phyloP scores from a whole-genome alignment of 2,329 filamentous ascomycete genomes.

The Endothia cerciana region DNA sequence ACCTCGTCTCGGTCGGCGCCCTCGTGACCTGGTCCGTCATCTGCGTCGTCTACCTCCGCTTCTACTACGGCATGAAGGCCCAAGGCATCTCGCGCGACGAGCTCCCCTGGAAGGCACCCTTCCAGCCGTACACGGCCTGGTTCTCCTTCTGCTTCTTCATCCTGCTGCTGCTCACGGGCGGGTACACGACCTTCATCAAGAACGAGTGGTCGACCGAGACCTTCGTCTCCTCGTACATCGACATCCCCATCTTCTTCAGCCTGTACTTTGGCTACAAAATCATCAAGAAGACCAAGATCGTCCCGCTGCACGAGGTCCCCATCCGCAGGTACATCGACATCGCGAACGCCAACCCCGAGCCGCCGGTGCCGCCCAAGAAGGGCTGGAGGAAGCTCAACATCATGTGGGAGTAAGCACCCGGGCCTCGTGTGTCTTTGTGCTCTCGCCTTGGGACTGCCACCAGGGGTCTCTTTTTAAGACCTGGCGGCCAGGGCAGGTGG shows the following conservation, averaged over 20 bases:
- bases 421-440: neutral
- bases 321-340: slow-evolving; percentile 36
- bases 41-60: slow-evolving; percentile 36
- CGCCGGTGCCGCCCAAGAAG: slow-evolving; percentile 28
- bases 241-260: slow-evolving; percentile 35
- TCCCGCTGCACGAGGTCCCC: slow-evolving; percentile 34
- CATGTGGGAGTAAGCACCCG: slow-evolving; percentile 30
- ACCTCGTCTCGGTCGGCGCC: slow-evolving; percentile 36
- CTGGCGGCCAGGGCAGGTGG: neutral
- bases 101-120: slow-evolving; percentile 14
- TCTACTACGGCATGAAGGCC: slow-evolving; percentile 35
- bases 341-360: slow-evolving; percentile 34
- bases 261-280: slow-evolving; percentile 37
- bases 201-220: slow-evolving; percentile 31
- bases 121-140: slow-evolving; percentile 23
- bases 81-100: slow-evolving; percentile 31
- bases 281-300: slow-evolving; percentile 33
- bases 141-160: slow-evolving; percentile 11
- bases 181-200: slow-evolving; percentile 22
- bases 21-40: slow-evolving; percentile 40
- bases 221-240: slow-evolving; percentile 36
- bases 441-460: neutral
- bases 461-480: neutral
- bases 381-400: slow-evolving; percentile 36
- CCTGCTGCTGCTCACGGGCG: slow-evolving; percentile 22